These are phyloP conservation scores for Peniophora sp. DNA, from an alignment of 1,284 basidiomycete species.

Conservation along the genomic window DNA sequence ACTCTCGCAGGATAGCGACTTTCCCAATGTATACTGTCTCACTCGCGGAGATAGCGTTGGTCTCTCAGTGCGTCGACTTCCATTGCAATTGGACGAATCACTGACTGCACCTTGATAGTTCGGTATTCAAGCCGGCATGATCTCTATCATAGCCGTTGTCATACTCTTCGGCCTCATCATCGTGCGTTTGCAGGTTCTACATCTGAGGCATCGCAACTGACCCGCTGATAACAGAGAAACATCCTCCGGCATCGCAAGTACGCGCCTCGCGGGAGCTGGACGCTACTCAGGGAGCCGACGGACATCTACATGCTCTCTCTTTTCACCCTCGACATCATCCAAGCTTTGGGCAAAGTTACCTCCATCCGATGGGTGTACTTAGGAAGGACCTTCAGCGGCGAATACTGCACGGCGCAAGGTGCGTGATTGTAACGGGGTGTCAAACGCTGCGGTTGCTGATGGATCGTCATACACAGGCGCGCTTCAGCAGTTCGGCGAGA, in stretches of 20 bases:
- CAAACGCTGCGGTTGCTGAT: background rate
- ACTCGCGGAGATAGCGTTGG: conserved; percentile 9
- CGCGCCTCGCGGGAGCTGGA: conserved; percentile 5
- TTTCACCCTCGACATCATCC: conserved; percentile 11
- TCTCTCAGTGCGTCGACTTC: conserved; percentile 6
- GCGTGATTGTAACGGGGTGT: conserved; percentile 2
- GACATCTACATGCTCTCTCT: conserved; percentile 9
- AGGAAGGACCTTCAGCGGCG: conserved; percentile 16
- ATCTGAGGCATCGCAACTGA: background rate
- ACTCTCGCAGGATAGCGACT: background rate
- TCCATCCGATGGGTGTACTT: conserved; percentile 10
- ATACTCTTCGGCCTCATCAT: conserved; percentile 6
- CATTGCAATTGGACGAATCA: too few species aligned
- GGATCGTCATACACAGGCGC: conserved; percentile 18
- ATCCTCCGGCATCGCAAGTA: conserved; percentile 1
- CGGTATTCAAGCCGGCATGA: conserved; percentile 6
- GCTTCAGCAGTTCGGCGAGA: conserved; percentile 42
- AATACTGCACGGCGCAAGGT: conserved; percentile 40
- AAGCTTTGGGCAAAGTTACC: conserved; percentile 10
- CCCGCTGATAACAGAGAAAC: conserved; percentile 6
- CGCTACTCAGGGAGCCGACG: conserved; percentile 5
- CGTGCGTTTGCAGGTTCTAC: conserved; percentile 6
- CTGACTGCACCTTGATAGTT: conserved; percentile 3
- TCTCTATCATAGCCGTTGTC: conserved; percentile 1
- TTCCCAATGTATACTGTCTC: conserved; percentile 5